Evolutionary conservation across 148 eudicot genomes (phyloP).

Genomic region (Tetragonia tetragonoides): DNA sequence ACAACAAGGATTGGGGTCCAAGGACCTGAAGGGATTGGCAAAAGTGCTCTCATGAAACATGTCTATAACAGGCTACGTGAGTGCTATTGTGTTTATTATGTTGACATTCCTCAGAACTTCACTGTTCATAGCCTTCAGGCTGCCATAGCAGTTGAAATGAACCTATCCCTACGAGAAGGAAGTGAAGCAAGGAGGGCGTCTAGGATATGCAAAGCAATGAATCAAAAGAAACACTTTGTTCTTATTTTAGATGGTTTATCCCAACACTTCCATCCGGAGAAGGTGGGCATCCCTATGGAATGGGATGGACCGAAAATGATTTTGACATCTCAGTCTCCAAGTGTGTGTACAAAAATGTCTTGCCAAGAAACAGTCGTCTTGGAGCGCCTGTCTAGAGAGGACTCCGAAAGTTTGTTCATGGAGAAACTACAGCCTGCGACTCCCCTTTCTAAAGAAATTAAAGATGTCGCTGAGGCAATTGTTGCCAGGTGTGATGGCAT

Average conservation of each 20-base stretch:
- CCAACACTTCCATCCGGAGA: not conserved
- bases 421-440: constrained; percentile 7
- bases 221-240: constrained; percentile 2
- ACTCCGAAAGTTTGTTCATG: constrained; percentile 24
- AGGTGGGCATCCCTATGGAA: constrained; percentile 26
- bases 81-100: constrained; percentile 19
- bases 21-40: constrained; percentile 30
- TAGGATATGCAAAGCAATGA: constrained; percentile 10
- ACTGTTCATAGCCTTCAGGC: constrained; percentile 12
- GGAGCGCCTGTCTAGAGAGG: constrained; percentile 15
- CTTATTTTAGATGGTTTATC: constrained; percentile 30
- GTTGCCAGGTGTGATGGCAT: constrained; percentile 23
- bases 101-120: constrained; percentile 13
- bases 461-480: constrained; percentile 9
- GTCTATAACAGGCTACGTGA: constrained; percentile 15
- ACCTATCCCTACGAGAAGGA: constrained; percentile 2
- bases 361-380: constrained; percentile 18
- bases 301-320: constrained; percentile 18
- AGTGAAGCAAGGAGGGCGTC: constrained; percentile 20
- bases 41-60: constrained; percentile 22
- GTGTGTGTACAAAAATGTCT: constrained; percentile 28
- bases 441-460: constrained; percentile 16
- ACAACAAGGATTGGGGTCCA: constrained; percentile 21
- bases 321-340: constrained; percentile 5
- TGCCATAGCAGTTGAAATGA: constrained; percentile 23